Conservation (phyloP, 1,139 yeast species). For the Taiozyma onychis region DNA sequence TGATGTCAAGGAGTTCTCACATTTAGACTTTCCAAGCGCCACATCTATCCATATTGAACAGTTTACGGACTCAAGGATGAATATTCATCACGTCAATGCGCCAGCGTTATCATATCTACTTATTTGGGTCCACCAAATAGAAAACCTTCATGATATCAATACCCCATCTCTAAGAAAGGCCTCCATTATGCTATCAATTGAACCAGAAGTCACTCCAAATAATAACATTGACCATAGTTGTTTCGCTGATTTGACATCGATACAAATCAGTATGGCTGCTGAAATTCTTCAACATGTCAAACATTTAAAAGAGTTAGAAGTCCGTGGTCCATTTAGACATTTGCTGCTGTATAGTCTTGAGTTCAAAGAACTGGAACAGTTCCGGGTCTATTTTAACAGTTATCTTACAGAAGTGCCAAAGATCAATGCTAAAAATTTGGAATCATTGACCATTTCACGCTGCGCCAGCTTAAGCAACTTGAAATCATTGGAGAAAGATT, state of each 20-base stretch:
- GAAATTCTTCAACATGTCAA: constrained; percentile 9
- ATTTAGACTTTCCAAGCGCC: constrained; percentile 7
- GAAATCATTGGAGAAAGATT: constrained; percentile 1
- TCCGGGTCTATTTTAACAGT: constrained; percentile 11
- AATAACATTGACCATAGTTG: constrained; percentile 7
- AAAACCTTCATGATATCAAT: constrained; percentile 4
- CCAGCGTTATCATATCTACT: constrained; percentile 7
- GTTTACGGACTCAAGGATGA: constrained; percentile 7
- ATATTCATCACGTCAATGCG: constrained; percentile 4
- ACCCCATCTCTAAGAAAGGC: constrained; percentile 6
- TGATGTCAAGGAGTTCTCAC: constrained; percentile 6
- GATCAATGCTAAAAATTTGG: constrained; percentile 7
- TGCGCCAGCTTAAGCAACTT: constrained; percentile 8
- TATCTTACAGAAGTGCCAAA: constrained; percentile 5
- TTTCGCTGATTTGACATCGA: constrained; percentile 4
- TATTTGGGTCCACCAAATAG: constrained; percentile 12
- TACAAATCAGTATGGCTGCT: constrained; percentile 12
- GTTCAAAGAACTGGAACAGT: constrained; percentile 2
- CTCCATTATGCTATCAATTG: constrained; percentile 14
- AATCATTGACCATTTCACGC: constrained; percentile 6
- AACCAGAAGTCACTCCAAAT: constrained; percentile 5
- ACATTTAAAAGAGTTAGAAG: constrained; percentile 6
- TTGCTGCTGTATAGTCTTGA: constrained; percentile 3
- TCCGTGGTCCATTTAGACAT: constrained; percentile 12
- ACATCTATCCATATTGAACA: constrained; percentile 12